phyloP scores from a whole-genome alignment of 1,139 yeast species.

The Sugiyamaella novakii region DNA sequence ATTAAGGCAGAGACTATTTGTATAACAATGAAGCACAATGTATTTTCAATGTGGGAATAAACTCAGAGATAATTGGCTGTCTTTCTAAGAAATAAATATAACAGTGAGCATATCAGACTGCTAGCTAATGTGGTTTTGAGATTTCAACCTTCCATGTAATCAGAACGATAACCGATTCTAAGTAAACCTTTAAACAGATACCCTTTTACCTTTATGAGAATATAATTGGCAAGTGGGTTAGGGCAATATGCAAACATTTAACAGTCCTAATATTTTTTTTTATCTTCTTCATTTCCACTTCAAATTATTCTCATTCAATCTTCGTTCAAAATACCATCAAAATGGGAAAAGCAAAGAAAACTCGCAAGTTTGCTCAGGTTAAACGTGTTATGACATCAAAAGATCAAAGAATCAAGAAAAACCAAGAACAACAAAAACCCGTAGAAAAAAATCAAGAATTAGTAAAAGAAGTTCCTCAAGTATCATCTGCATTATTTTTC shows the following conservation, averaged over 20 bases:
- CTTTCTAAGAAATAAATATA: too few relatives aligned
- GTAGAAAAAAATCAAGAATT: slow-evolving; percentile 70
- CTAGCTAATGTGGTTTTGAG: too few relatives aligned
- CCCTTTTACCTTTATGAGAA: not conserved
- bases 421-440: slow-evolving; percentile 41
- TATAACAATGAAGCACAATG: too few relatives aligned
- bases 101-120: too few relatives aligned
- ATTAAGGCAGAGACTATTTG: too few relatives aligned
- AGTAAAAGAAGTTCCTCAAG: slow-evolving; percentile 89
- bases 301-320: not conserved
- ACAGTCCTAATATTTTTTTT: not conserved
- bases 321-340: not conserved
- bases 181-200: too few relatives aligned
- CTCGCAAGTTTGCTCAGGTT: slow-evolving; percentile 92
- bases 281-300: not conserved
- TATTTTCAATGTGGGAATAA: too few relatives aligned
- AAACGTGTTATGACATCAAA: slow-evolving; percentile 77
- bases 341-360: slow-evolving; percentile 97
- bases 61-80: too few relatives aligned
- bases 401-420: slow-evolving; percentile 51
- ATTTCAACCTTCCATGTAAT: too few relatives aligned
- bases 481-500: slow-evolving; percentile 91
- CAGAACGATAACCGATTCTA: too few relatives aligned
- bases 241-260: not conserved
- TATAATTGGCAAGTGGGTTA: not conserved